Conservation (phyloP, 441 rosid species). For the Corymbia citriodora region DNA sequence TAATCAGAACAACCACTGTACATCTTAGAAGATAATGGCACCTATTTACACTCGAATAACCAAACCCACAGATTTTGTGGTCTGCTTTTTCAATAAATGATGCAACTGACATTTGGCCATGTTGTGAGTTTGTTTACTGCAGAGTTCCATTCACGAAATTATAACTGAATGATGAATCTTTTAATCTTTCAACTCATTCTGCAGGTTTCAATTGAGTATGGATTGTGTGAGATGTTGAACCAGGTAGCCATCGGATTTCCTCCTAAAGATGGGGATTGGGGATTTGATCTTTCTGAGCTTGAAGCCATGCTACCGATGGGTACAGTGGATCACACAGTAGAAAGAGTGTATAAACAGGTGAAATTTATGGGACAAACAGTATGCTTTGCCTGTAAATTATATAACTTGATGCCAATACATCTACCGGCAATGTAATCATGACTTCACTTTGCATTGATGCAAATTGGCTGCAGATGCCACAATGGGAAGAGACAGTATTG, state of each 20-base stretch:
- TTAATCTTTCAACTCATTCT: background rate
- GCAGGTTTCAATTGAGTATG: slow-evolving; percentile 69
- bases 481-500: slow-evolving; percentile 57
- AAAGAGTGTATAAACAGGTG: slow-evolving; percentile 55
- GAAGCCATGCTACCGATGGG: slow-evolving; percentile 68
- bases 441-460: background rate
- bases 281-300: slow-evolving; percentile 47
- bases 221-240: slow-evolving; percentile 74
- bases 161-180: background rate
- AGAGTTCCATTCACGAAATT: background rate
- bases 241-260: slow-evolving; percentile 31
- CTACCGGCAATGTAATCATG: background rate
- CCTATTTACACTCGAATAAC: no score
- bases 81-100: background rate
- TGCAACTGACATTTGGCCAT: background rate
- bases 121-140: background rate
- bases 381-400: background rate
- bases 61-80: background rate
- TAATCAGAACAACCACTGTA: no score
- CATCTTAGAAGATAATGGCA: no score
- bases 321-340: slow-evolving; percentile 45
- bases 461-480: slow-evolving; percentile 46
- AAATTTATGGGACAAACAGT: background rate
- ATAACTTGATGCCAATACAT: background rate
- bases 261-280: slow-evolving; percentile 48